A percentile compares a stretch with the other conserved stretches of the same genome.
Evolutionary conservation across 2,329 filamentous ascomycete genomes (phyloP).

Genomic region (Verticillium nonalfalfae): DNA sequence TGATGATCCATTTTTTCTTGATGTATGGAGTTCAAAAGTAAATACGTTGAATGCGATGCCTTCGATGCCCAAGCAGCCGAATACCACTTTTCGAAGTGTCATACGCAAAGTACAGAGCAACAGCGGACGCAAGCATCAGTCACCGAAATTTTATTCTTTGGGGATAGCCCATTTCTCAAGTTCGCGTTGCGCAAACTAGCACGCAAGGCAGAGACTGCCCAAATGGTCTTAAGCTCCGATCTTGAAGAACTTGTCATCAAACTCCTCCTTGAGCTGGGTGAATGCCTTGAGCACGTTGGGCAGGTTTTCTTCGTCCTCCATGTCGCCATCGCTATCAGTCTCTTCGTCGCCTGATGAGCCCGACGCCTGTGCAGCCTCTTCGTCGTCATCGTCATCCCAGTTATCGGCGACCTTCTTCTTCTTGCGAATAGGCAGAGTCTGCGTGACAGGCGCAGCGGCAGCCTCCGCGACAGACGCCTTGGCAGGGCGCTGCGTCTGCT

Average conservation of each 20-base stretch:
- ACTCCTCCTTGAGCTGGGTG: slow-evolving; percentile 48
- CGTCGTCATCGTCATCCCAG: slow-evolving; percentile 35
- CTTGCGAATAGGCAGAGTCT: slow-evolving; percentile 10
- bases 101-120: neutral
- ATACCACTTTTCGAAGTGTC: neutral
- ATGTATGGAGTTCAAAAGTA: neutral
- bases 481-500: neutral
- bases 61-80: neutral
- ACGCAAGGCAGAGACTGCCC: neutral
- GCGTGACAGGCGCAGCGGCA: neutral
- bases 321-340: slow-evolving; percentile 21
- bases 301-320: slow-evolving; percentile 37
- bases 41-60: too few relatives aligned
- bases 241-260: slow-evolving; percentile 57
- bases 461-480: neutral
- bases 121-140: too few relatives aligned
- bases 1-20: neutral
- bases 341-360: slow-evolving; percentile 16
- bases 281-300: slow-evolving; percentile 54
- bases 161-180: too few relatives aligned
- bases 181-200: neutral
- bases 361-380: slow-evolving; percentile 10
- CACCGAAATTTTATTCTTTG: too few relatives aligned
- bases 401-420: slow-evolving; percentile 32
- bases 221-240: slow-evolving; percentile 47